Conservation (phyloP, 2,329 filamentous ascomycete species). For the Aspergillaceae sp. region DNA sequence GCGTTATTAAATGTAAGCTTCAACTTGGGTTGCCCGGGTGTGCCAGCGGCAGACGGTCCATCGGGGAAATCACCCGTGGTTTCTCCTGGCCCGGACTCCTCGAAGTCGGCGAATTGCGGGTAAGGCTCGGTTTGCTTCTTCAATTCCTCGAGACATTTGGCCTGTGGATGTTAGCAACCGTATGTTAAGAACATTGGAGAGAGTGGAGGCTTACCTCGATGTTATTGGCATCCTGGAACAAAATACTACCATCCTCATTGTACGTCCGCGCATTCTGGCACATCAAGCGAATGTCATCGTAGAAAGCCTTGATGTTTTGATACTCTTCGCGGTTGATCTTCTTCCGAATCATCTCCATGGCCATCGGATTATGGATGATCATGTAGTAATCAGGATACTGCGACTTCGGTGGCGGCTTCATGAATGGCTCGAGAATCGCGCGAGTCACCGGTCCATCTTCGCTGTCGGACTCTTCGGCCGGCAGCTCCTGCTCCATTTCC, state of each 20-base stretch:
- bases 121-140: conserved; percentile 45
- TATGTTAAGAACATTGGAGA: conserved; percentile 1
- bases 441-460: conserved; percentile 54
- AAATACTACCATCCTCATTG: conserved; percentile 88
- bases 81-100: conserved; percentile 39
- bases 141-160: conserved; percentile 45
- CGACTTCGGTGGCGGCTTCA: conserved; percentile 80
- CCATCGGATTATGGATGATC: conserved; percentile 85
- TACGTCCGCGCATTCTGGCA: conserved; percentile 89
- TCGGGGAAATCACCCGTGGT: conserved; percentile 42
- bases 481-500: conserved; percentile 68
- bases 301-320: conserved; percentile 67
- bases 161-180: conserved; percentile 21
- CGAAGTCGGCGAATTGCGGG: conserved; percentile 50
- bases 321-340: conserved; percentile 98
- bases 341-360: conserved; percentile 88
- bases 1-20: conserved; percentile 54
- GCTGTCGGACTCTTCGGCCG: conserved; percentile 42
- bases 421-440: conserved; percentile 85
- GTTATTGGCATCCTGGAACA: conserved; percentile 84
- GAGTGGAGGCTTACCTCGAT: conserved; percentile 63
- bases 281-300: conserved; percentile 71
- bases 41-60: conserved; percentile 50
- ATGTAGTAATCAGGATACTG: conserved; percentile 93
- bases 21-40: conserved; percentile 53